Evolutionary conservation across 2,329 filamentous ascomycete genomes (phyloP).

Genomic region (Dryadomyces quercus-mongolicae): DNA sequence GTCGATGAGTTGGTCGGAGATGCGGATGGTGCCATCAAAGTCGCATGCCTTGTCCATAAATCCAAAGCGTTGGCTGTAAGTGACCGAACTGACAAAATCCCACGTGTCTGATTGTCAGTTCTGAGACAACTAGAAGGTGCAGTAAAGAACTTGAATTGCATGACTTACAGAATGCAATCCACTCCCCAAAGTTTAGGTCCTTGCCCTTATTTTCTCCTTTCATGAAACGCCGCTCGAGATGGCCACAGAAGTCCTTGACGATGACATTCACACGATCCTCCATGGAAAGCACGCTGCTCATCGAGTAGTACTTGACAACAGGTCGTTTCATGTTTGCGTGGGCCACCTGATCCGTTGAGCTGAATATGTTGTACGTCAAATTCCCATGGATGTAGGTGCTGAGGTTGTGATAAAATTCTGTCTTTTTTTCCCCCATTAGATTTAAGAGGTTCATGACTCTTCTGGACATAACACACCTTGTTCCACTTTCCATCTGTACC

Average conservation of each 20-base stretch:
- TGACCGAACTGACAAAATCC: constrained; percentile 28
- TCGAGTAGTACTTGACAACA: constrained; percentile 23
- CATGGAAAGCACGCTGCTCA: constrained; percentile 21
- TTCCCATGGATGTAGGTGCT: constrained; percentile 18
- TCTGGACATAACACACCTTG: background rate
- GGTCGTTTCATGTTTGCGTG: constrained; percentile 25
- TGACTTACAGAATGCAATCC: constrained; percentile 26
- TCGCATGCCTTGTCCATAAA: constrained; percentile 26
- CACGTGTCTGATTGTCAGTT: constrained; percentile 16
- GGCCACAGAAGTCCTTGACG: constrained; percentile 18
- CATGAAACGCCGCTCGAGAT: constrained; percentile 16
- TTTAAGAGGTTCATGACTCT: background rate
- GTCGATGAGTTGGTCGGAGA: constrained; percentile 20
- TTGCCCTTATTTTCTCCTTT: constrained; percentile 10
- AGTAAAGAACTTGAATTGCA: no score
- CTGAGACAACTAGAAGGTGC: no score
- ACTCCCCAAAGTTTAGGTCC: constrained; percentile 26
- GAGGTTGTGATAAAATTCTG: constrained; percentile 5
- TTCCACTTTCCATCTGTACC: constrained; percentile 17
- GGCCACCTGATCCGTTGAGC: constrained; percentile 16
- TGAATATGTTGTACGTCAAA: constrained; percentile 26
- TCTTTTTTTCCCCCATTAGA: constrained; percentile 1
- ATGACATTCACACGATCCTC: constrained; percentile 30
- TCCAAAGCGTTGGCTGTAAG: constrained; percentile 27
- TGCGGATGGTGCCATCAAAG: constrained; percentile 22